Percentiles rank a stretch among this genome's conserved stretches.
Conservation (phyloP, 2,329 filamentous ascomycete genomes). For the Cryphonectria parasitica region DNA sequence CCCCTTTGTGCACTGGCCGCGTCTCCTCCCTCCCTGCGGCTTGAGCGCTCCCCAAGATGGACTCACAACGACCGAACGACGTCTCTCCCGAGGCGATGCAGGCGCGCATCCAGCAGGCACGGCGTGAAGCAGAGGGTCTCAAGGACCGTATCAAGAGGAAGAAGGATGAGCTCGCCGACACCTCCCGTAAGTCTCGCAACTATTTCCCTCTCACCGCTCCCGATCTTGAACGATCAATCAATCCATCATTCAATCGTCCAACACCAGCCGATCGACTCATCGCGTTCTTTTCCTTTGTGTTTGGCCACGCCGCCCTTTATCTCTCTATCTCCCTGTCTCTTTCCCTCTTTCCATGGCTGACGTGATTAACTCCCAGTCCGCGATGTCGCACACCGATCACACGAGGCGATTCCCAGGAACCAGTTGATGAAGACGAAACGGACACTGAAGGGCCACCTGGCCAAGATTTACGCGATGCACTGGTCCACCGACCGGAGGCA, state of each 20-base stretch:
- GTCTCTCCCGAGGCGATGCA: slow-evolving; percentile 82
- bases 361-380: slow-evolving; percentile 65
- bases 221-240: neutral
- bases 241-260: neutral
- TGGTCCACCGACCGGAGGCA: slow-evolving; percentile 98
- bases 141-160: slow-evolving; percentile 99
- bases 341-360: slow-evolving; percentile 20
- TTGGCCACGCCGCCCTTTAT: slow-evolving; percentile 19
- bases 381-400: slow-evolving; percentile 88
- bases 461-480: slow-evolving; percentile 99
- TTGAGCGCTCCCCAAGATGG: slow-evolving; percentile 46
- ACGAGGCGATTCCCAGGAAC: slow-evolving; percentile 89
- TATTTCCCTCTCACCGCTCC: slow-evolving; percentile 11
- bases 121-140: slow-evolving; percentile 94
- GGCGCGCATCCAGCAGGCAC: slow-evolving; percentile 87
- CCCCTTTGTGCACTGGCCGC: slow-evolving; percentile 28
- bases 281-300: slow-evolving; percentile 3
- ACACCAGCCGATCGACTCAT: slow-evolving; percentile 9
- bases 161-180: slow-evolving; percentile 99
- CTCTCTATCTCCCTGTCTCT: neutral
- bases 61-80: slow-evolving; percentile 61
- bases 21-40: slow-evolving; percentile 25
- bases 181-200: slow-evolving; percentile 75
- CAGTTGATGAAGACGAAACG: slow-evolving; percentile 95
- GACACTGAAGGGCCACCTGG: slow-evolving; percentile 94